Conservation (phyloP, 1,284 basidiomycete species). For the Cutaneotrichosporon sp. region DNA sequence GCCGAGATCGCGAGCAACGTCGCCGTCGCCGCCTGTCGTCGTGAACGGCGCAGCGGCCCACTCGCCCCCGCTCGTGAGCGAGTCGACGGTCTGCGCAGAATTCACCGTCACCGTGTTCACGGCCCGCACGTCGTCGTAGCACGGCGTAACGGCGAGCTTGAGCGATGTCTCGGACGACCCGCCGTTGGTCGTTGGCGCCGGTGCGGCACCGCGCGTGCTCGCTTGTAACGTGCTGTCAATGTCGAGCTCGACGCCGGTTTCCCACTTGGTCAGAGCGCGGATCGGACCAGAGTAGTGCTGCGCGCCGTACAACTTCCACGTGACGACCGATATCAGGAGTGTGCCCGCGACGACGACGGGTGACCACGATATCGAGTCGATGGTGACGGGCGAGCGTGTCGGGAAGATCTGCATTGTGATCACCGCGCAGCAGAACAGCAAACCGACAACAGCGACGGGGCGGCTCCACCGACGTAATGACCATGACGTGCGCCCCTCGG, state of each 20-base stretch:
- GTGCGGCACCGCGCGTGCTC: conserved; percentile 1
- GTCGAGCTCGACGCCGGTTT: conserved; percentile 46
- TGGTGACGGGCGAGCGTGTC: conserved; percentile 29
- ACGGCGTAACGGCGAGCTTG: conserved; percentile 10
- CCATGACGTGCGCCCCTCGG: conserved; percentile 44
- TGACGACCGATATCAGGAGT: conserved; percentile 31
- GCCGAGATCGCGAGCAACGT: neutral
- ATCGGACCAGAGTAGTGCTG: conserved; percentile 46
- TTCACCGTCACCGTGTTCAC: conserved; percentile 7
- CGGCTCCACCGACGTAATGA: conserved; percentile 36
- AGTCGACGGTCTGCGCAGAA: conserved; percentile 7
- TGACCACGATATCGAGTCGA: conserved; percentile 39
- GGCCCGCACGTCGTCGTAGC: conserved; percentile 1
- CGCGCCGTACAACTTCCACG: conserved; percentile 22
- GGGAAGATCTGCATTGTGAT: conserved; percentile 39
- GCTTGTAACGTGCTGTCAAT: conserved; percentile 23
- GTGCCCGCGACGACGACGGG: conserved; percentile 38
- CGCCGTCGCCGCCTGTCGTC: neutral
- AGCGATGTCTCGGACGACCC: neutral
- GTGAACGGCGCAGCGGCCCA: conserved; percentile 7
- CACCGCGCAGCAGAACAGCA: conserved; percentile 28
- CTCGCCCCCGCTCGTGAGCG: conserved; percentile 8
- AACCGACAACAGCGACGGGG: conserved; percentile 33
- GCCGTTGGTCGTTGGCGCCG: neutral
- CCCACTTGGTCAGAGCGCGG: conserved; percentile 46